Conservation (phyloP, 495 filamentous ascomycete species). For the Neurospora discreta region DNA sequence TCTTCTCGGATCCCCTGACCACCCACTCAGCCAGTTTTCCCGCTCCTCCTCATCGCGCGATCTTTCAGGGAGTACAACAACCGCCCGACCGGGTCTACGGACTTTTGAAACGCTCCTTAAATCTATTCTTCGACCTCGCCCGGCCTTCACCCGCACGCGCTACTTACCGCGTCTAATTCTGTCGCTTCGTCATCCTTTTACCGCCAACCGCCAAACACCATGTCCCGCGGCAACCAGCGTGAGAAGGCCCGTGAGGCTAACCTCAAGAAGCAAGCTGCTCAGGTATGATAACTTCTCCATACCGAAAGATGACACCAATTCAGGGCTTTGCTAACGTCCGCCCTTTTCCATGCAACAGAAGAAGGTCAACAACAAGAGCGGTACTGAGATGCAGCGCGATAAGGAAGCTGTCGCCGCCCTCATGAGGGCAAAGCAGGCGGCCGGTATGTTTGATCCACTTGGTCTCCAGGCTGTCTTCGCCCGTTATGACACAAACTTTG, state of each 20-base stretch:
- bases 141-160: neutral
- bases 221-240: conserved; percentile 91
- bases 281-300: conserved; percentile 35
- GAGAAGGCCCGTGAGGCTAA: conserved; percentile 79
- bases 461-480: neutral
- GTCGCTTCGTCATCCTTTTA: neutral
- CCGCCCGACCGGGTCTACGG: neutral
- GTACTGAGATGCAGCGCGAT: conserved; percentile 55
- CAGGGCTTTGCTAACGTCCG: conserved; percentile 12
- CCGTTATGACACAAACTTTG: neutral
- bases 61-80: neutral
- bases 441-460: conserved; percentile 42
- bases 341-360: conserved; percentile 43
- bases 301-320: neutral
- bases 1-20: neutral
- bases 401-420: conserved; percentile 70
- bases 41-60: neutral
- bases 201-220: conserved; percentile 27
- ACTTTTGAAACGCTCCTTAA: neutral
- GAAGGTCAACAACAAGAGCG: conserved; percentile 43
- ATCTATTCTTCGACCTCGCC: neutral
- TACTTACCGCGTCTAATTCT: neutral
- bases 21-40: neutral
- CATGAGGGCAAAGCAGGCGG: conserved; percentile 85
- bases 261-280: conserved; percentile 48